Evolutionary conservation across 148 eudicot genomes (phyloP).

Genomic region (Fagopyrum tataricum): DNA sequence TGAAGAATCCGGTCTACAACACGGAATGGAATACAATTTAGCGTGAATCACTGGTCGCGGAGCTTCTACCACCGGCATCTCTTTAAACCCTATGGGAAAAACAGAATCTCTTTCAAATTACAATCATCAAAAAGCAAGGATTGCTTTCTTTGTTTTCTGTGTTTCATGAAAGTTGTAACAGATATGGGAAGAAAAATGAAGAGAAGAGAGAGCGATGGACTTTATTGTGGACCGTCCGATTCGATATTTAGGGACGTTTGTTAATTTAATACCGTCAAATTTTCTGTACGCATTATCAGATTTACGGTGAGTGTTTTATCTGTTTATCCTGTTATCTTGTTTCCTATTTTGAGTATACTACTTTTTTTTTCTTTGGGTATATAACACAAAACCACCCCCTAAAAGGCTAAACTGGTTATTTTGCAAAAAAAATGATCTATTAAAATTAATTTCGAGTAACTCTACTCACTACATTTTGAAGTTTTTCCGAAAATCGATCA

Average conservation of each 20-base stretch:
- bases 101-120: background rate
- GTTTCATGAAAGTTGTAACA: background rate
- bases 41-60: slow-evolving; percentile 34
- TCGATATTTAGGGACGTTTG: slow-evolving; percentile 10
- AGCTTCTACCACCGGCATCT: slow-evolving; percentile 41
- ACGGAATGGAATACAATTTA: slow-evolving; percentile 28
- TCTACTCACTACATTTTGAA: too few species aligned
- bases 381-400: too few species aligned
- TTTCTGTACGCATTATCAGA: background rate
- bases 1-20: slow-evolving; percentile 24
- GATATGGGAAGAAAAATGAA: slow-evolving; percentile 7
- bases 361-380: background rate
- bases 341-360: background rate
- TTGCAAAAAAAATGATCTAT: too few species aligned
- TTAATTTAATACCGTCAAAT: background rate
- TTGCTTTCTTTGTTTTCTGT: background rate
- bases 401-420: too few species aligned
- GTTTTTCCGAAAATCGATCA: too few species aligned
- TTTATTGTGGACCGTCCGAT: slow-evolving; percentile 13
- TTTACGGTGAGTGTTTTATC: background rate
- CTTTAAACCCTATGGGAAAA: slow-evolving; percentile 14
- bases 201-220: background rate
- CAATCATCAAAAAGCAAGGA: background rate
- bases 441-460: too few species aligned
- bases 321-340: background rate